phyloP scores from a whole-genome alignment of 2,329 filamentous ascomycete genomes.

The Fusarium coffeatum region DNA sequence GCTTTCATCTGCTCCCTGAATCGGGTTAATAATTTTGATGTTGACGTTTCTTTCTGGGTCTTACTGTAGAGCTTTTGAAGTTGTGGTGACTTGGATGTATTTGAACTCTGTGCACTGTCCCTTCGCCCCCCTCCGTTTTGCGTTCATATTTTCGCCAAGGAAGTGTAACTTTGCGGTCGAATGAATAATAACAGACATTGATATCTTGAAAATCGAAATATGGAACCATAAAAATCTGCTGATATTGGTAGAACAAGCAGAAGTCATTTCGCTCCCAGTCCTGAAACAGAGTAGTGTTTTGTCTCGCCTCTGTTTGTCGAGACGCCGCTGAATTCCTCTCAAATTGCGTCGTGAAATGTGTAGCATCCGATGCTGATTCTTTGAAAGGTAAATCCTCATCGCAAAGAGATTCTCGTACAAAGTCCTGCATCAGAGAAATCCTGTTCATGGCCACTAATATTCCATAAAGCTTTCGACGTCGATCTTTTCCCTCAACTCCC shows the following conservation, averaged over 20 bases:
- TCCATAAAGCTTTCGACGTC: background rate
- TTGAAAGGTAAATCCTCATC: background rate
- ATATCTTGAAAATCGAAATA: background rate
- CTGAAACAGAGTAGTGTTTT: too few relatives aligned
- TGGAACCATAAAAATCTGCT: background rate
- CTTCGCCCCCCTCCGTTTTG: background rate
- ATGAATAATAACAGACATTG: background rate
- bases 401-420: background rate
- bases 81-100: background rate
- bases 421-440: background rate
- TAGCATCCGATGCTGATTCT: background rate
- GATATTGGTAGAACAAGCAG: background rate
- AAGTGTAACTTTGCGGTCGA: background rate
- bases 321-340: too few relatives aligned
- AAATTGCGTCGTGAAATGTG: background rate
- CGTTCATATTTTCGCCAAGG: background rate
- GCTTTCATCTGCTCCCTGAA: background rate
- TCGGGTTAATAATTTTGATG: background rate
- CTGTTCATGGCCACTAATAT: background rate
- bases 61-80: background rate
- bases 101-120: background rate
- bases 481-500: too few relatives aligned
- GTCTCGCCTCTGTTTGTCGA: too few relatives aligned
- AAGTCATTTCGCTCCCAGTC: background rate
- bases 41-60: background rate